These are phyloP conservation scores for Kodamaea nitidulidarum DNA, from an alignment of 805 yeast species.

Conservation along the genomic window DNA sequence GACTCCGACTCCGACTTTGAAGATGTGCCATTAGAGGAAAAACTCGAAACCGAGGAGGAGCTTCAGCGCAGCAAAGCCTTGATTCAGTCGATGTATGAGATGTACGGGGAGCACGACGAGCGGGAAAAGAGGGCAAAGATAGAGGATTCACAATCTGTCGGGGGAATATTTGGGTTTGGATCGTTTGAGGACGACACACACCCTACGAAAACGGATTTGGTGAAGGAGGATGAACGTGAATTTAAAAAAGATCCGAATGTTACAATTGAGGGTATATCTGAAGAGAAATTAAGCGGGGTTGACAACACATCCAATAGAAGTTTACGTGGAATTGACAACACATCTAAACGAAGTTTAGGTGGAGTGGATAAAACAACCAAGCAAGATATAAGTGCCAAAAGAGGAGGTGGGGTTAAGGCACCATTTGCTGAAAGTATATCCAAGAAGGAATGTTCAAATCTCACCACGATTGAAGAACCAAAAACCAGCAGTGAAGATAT, in stretches of 20 bases:
- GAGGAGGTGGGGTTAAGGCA: too few species aligned
- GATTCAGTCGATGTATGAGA: constrained; percentile 35
- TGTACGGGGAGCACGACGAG: constrained; percentile 14
- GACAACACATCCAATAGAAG: too few species aligned
- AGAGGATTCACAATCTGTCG: not conserved
- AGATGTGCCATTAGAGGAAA: constrained; percentile 20
- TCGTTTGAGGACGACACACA: constrained; percentile 38
- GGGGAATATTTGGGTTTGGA: constrained; percentile 4
- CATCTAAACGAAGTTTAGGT: too few species aligned
- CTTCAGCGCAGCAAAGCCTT: constrained; percentile 25
- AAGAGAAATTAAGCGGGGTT: too few species aligned
- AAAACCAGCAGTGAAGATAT: not conserved
- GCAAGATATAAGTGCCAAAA: too few species aligned
- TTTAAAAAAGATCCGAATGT: too few species aligned
- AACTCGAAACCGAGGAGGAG: constrained; percentile 25
- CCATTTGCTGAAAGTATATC: too few species aligned
- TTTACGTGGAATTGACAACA: too few species aligned
- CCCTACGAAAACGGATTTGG: constrained; percentile 43
- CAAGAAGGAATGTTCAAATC: too few species aligned
- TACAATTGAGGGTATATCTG: too few species aligned
- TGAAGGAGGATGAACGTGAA: constrained; percentile 14
- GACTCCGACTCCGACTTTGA: constrained; percentile 18
- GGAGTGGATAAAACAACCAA: too few species aligned
- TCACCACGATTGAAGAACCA: too few species aligned
- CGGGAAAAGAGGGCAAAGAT: not conserved